phyloP scores from a whole-genome alignment of 2,329 filamentous ascomycete species.

The Sphaerulina vaccinii region DNA sequence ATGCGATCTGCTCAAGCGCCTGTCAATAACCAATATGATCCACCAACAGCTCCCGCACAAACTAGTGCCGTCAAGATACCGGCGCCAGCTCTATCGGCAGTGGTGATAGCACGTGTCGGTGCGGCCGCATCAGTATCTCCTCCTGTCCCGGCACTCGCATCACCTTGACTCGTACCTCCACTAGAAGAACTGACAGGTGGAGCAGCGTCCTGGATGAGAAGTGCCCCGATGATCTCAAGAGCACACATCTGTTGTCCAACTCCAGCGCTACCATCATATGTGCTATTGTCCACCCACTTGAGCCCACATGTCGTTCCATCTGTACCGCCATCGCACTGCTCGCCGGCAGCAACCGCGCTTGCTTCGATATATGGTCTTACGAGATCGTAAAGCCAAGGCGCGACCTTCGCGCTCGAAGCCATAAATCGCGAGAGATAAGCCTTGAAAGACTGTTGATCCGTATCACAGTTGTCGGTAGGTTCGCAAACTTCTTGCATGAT shows the following conservation, averaged over 20 bases:
- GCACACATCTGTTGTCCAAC: slow-evolving; percentile 60
- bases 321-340: slow-evolving; percentile 51
- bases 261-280: slow-evolving; percentile 49
- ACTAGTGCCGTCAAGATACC: slow-evolving; percentile 33
- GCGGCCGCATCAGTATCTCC: slow-evolving; percentile 29
- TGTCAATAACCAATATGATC: slow-evolving; percentile 2
- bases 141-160: slow-evolving; percentile 45
- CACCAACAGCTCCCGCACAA: slow-evolving; percentile 21
- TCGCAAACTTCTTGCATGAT: slow-evolving; percentile 51
- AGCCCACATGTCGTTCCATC: slow-evolving; percentile 48
- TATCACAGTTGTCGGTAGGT: slow-evolving; percentile 40
- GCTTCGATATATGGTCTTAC: slow-evolving; percentile 55
- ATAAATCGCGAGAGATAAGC: slow-evolving; percentile 47
- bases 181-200: slow-evolving; percentile 48
- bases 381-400: slow-evolving; percentile 52
- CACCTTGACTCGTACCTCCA: slow-evolving; percentile 54
- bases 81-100: slow-evolving; percentile 69
- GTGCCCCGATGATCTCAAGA: slow-evolving; percentile 50
- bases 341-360: slow-evolving; percentile 56
- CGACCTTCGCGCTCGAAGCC: slow-evolving; percentile 57
- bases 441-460: slow-evolving; percentile 39
- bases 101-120: slow-evolving; percentile 48
- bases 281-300: slow-evolving; percentile 40
- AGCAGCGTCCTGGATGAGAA: slow-evolving; percentile 38
- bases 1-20: neutral